These are phyloP conservation scores for Backusella psychrophila DNA, from an alignment of 192 early-diverging fungal genomes.

Conservation along the genomic window DNA sequence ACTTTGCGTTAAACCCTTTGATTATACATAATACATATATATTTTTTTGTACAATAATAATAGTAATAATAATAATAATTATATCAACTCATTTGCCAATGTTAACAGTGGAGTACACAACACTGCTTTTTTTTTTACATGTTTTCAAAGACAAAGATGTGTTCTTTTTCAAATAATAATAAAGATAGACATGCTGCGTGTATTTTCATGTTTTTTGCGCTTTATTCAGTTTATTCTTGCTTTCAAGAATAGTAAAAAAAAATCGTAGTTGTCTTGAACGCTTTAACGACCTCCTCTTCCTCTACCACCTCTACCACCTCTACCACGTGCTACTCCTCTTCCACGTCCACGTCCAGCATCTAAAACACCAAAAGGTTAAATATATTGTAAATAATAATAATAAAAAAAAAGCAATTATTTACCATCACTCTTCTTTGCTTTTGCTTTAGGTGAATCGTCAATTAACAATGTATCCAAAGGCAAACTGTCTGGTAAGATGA, in stretches of 20 bases:
- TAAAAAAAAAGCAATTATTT: not conserved
- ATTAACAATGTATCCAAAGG: constrained; percentile 95
- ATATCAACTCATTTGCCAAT: no score
- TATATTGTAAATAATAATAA: not conserved
- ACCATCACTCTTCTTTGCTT: constrained; percentile 83
- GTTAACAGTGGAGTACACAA: no score
- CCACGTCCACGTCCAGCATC: constrained; percentile 64
- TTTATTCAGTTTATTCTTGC: not conserved
- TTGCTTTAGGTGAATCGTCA: constrained; percentile 92
- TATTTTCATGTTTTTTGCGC: no score
- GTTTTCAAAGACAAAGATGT: no score
- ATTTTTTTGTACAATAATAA: not conserved
- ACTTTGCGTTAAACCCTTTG: not conserved
- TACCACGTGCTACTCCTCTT: constrained; percentile 69
- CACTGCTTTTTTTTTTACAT: no score
- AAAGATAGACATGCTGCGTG: no score
- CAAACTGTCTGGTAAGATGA: constrained; percentile 92
- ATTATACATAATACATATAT: not conserved
- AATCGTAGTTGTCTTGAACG: not conserved
- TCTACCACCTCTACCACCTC: constrained; percentile 58
- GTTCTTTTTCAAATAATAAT: no score
- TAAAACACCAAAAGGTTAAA: not conserved
- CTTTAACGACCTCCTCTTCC: constrained; percentile 44
- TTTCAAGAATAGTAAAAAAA: not conserved
- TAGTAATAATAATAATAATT: no score